Evolutionary conservation across 257 asterid genomes (phyloP).

Genomic region (Asclepias syriaca): DNA sequence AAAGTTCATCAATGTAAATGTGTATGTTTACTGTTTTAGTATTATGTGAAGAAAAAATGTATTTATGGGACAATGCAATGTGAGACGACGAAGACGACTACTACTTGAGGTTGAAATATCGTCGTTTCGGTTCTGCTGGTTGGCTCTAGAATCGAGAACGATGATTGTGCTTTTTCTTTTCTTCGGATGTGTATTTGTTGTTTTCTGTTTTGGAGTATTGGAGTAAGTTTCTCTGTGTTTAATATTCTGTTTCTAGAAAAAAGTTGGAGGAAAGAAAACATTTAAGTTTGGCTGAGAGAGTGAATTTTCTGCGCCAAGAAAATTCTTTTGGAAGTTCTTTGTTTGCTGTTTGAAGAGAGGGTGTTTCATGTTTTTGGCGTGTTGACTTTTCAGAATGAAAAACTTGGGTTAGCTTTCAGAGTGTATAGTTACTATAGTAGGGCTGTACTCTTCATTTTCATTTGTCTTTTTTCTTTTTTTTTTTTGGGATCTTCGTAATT

Average conservation of each 20-base stretch:
- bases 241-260: slow-evolving; percentile 24
- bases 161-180: slow-evolving; percentile 16
- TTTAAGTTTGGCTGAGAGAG: slow-evolving; percentile 27
- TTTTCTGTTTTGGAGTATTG: slow-evolving; percentile 34
- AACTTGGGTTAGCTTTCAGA: slow-evolving; percentile 4
- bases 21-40: not conserved
- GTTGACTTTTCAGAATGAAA: slow-evolving; percentile 3
- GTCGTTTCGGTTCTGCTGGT: not conserved
- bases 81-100: not conserved
- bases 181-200: slow-evolving; percentile 30
- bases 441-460: slow-evolving; percentile 6
- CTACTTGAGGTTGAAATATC: slow-evolving; percentile 9
- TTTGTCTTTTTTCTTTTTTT: not conserved
- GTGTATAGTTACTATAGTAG: not conserved
- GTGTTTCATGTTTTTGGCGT: slow-evolving; percentile 20
- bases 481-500: not conserved
- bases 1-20: slow-evolving; percentile 10
- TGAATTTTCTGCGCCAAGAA: slow-evolving; percentile 26
- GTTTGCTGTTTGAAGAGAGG: slow-evolving; percentile 19
- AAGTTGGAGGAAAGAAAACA: slow-evolving; percentile 18
- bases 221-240: slow-evolving; percentile 15
- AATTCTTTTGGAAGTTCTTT: slow-evolving; percentile 21
- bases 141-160: slow-evolving; percentile 38
- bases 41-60: not conserved
- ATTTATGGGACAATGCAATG: not conserved